These are phyloP conservation scores for Flaveria brownii DNA, from an alignment of 129 eudicot genomes.

Conservation along the genomic window DNA sequence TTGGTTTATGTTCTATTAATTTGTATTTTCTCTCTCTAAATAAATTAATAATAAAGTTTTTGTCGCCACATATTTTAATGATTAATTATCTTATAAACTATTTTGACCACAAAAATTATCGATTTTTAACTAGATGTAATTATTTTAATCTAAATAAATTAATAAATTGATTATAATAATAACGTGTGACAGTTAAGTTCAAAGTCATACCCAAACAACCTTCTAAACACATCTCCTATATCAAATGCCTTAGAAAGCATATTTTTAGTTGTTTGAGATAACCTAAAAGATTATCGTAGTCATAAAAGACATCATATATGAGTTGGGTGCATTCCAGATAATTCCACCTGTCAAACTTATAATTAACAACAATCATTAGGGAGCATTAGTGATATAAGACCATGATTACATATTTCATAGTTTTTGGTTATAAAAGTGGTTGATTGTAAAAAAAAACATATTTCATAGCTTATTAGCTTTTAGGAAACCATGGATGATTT, in stretches of 20 bases:
- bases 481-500: background rate
- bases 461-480: constrained; percentile 3
- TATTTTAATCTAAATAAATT: background rate
- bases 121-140: background rate
- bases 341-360: constrained; percentile 33
- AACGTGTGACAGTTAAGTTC: background rate
- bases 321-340: constrained; percentile 33
- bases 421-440: too few species aligned
- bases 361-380: constrained; percentile 31
- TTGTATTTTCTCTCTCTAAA: too few species aligned
- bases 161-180: background rate
- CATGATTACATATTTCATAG: background rate
- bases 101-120: background rate
- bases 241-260: background rate
- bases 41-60: background rate
- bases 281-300: background rate
- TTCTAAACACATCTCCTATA: background rate
- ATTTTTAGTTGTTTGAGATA: background rate
- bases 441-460: background rate
- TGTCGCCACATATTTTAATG: background rate
- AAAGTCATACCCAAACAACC: background rate
- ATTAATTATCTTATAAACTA: background rate
- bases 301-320: constrained; percentile 12
- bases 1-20: too few species aligned
- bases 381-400: constrained; percentile 17